Percentiles rank a stretch among this genome's conserved stretches.
Conservation (phyloP, 805 yeast genomes). For the Lipomyces yamanashiensis region DNA sequence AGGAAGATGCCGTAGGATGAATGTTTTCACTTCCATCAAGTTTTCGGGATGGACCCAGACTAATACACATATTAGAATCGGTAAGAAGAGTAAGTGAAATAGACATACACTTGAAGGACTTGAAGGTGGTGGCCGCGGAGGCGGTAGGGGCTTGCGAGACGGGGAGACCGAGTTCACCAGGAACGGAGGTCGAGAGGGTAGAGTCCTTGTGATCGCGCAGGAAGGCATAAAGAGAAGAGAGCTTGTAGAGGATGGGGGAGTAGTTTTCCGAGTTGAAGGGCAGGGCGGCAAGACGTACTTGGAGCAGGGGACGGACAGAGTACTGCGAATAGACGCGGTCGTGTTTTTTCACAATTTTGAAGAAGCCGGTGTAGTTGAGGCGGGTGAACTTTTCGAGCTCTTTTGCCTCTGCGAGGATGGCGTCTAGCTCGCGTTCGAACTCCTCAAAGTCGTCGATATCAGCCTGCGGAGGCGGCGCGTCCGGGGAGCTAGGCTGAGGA, state of each 20-base stretch:
- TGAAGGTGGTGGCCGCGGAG: slow-evolving; percentile 41
- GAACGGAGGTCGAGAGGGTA: not conserved
- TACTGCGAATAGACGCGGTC: slow-evolving; percentile 86
- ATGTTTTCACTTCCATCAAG: slow-evolving; percentile 96
- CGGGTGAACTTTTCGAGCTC: slow-evolving; percentile 90
- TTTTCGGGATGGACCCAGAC: slow-evolving; percentile 98
- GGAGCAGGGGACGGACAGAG: slow-evolving; percentile 87
- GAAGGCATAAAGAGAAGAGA: slow-evolving; percentile 76
- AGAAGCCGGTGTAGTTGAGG: slow-evolving; percentile 91
- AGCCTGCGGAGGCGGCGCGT: slow-evolving; percentile 30
- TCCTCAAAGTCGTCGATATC: slow-evolving; percentile 58
- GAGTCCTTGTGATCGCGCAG: slow-evolving; percentile 68
- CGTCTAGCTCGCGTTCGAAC: slow-evolving; percentile 75
- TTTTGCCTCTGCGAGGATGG: slow-evolving; percentile 71
- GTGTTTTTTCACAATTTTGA: slow-evolving; percentile 93
- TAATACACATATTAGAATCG: slow-evolving; percentile 47
- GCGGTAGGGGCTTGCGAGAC: slow-evolving; percentile 25
- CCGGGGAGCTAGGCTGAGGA: slow-evolving; percentile 15
- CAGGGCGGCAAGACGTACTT: slow-evolving; percentile 81
- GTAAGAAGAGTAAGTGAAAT: not conserved
- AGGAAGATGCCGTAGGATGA: slow-evolving; percentile 89
- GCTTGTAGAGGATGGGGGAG: slow-evolving; percentile 82
- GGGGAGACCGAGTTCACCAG: slow-evolving; percentile 30
- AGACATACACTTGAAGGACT: slow-evolving; percentile 42
- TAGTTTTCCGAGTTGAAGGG: slow-evolving; percentile 96